Conservation (phyloP, 257 asterid genomes). For the Solanum etuberosum region DNA sequence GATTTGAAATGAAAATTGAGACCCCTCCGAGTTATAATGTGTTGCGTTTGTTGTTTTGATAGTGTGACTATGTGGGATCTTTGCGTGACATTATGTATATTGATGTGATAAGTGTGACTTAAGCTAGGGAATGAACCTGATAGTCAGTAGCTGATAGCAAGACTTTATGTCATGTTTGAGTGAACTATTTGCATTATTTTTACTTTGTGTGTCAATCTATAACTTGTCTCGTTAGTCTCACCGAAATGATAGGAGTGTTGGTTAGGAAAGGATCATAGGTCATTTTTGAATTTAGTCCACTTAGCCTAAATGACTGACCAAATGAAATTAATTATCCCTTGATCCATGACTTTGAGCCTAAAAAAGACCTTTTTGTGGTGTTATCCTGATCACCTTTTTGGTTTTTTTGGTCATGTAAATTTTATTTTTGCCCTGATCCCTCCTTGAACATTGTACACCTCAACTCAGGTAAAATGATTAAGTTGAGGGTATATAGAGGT, state of each 20-base stretch:
- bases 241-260: neutral
- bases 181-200: neutral
- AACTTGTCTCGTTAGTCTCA: neutral
- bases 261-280: neutral
- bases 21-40: too few species aligned
- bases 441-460: neutral
- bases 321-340: too few species aligned
- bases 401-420: too few species aligned
- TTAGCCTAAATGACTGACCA: neutral
- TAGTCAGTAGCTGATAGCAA: neutral
- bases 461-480: neutral
- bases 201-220: neutral
- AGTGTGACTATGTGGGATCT: too few species aligned
- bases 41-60: too few species aligned
- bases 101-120: too few species aligned
- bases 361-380: neutral
- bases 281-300: too few species aligned
- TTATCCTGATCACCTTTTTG: too few species aligned
- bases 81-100: too few species aligned
- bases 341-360: neutral
- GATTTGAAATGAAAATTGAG: too few species aligned
- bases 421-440: neutral
- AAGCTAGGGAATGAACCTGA: neutral
- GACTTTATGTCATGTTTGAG: neutral
- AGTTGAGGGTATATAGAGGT: neutral